phyloP scores from a whole-genome alignment of 2,329 filamentous ascomycete genomes.

The Clarireedia sp. region DNA sequence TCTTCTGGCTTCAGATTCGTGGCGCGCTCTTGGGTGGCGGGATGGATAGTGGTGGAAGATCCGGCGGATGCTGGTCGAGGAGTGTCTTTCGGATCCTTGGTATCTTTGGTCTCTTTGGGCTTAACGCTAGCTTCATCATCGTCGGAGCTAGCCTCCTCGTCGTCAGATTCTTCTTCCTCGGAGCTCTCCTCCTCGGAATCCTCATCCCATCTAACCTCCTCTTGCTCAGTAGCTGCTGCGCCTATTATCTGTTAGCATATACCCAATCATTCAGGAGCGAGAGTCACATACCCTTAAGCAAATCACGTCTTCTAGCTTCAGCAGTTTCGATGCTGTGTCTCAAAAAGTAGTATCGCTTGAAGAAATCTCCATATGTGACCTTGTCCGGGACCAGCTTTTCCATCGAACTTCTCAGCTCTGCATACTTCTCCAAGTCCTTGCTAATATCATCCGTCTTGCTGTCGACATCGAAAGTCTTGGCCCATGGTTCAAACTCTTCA shows the following conservation, averaged over 20 bases:
- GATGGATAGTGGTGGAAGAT: conserved; percentile 55
- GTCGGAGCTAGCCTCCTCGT: neutral
- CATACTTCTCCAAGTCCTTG: conserved; percentile 74
- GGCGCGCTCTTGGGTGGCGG: conserved; percentile 33
- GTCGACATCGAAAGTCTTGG: conserved; percentile 67
- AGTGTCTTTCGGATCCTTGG: conserved; percentile 33
- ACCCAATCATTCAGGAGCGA: neutral
- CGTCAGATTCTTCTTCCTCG: neutral
- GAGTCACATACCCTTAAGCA: conserved; percentile 70
- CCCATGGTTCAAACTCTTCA: conserved; percentile 68
- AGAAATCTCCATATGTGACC: conserved; percentile 85
- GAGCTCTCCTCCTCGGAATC: conserved; percentile 33
- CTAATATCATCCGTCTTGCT: conserved; percentile 79
- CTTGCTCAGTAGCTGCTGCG: conserved; percentile 50
- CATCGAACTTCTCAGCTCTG: conserved; percentile 81
- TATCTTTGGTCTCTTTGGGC: conserved; percentile 17
- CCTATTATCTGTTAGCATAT: conserved; percentile 14
- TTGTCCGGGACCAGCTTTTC: conserved; percentile 90
- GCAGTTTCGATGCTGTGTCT: conserved; percentile 89
- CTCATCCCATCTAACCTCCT: conserved; percentile 60
- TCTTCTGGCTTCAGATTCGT: conserved; percentile 50
- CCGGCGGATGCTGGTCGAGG: conserved; percentile 39
- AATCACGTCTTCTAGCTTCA: conserved; percentile 77
- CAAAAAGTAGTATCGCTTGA: conserved; percentile 93
- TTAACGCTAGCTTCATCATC: neutral